Evolutionary conservation across 495 filamentous ascomycete genomes (phyloP).

Genomic region (Tuber indicum): DNA sequence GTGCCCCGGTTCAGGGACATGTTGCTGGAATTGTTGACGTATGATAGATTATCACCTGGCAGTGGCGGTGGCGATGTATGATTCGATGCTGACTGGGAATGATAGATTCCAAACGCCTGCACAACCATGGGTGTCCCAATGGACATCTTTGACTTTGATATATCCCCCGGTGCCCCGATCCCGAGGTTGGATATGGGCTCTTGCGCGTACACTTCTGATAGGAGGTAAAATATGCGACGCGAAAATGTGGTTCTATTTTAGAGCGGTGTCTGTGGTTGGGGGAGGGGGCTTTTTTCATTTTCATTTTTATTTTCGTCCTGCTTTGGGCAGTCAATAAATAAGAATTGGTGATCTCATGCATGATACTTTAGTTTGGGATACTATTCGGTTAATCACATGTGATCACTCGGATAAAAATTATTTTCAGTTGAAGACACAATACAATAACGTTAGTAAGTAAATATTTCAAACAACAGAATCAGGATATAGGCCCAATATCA

Average conservation of each 20-base stretch:
- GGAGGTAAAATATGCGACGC: slow-evolving; percentile 6
- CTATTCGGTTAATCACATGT: background rate
- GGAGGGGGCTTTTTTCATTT: background rate
- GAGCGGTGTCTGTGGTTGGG: background rate
- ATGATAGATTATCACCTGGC: slow-evolving; percentile 44
- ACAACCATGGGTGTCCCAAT: slow-evolving; percentile 85
- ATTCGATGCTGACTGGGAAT: slow-evolving; percentile 7
- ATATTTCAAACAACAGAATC: too few relatives aligned
- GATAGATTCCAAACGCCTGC: slow-evolving; percentile 61
- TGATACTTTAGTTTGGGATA: too few relatives aligned
- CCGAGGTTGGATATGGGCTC: slow-evolving; percentile 65
- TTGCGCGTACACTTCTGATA: slow-evolving; percentile 54
- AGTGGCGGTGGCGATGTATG: background rate
- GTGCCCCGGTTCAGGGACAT: slow-evolving; percentile 86
- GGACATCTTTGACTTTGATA: slow-evolving; percentile 96
- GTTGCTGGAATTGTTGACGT: slow-evolving; percentile 92
- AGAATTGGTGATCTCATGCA: background rate
- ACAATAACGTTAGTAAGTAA: too few relatives aligned
- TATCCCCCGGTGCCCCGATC: slow-evolving; percentile 58
- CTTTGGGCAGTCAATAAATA: background rate
- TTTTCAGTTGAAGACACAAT: too few relatives aligned
- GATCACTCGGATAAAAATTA: background rate
- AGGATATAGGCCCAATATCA: too few relatives aligned
- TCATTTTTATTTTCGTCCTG: background rate
- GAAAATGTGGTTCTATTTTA: background rate